phyloP scores from a whole-genome alignment of 441 rosid genomes.

The Brassica hybrid region DNA sequence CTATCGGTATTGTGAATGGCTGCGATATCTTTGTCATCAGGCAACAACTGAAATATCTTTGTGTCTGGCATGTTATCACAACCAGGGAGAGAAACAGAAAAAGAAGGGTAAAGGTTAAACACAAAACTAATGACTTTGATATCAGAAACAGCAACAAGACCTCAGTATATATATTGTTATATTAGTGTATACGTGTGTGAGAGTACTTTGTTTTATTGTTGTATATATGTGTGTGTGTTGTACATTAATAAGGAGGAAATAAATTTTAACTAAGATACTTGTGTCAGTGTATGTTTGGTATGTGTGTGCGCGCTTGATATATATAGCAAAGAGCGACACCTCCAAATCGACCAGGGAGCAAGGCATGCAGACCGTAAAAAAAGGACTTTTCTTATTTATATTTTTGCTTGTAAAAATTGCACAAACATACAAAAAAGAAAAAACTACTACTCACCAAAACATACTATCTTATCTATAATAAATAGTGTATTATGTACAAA shows the following conservation, averaged over 20 bases:
- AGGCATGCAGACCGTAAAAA: constrained; percentile 27
- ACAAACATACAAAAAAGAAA: not conserved
- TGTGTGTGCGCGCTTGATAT: constrained; percentile 11
- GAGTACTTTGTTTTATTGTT: not conserved
- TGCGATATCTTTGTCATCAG: constrained; percentile 50
- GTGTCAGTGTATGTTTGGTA: constrained; percentile 8
- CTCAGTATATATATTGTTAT: constrained; percentile 2
- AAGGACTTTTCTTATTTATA: constrained; percentile 4
- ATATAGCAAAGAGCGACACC: constrained; percentile 23
- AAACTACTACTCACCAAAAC: not conserved
- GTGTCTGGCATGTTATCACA: constrained; percentile 45
- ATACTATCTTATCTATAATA: constrained; percentile 11
- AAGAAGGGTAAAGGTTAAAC: not conserved
- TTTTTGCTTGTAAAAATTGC: not conserved
- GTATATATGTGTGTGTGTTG: not conserved
- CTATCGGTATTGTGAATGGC: constrained; percentile 46
- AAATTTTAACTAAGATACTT: constrained; percentile 11
- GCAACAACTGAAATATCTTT: constrained; percentile 43
- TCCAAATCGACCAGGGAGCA: not conserved
- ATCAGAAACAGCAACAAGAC: constrained; percentile 20
- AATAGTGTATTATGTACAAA: not conserved
- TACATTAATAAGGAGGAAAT: not conserved
- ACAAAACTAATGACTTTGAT: not conserved
- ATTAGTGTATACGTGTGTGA: not conserved
- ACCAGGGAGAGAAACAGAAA: constrained; percentile 1